Conservation (phyloP, 176 grass and related monocot genomes). For the Themeda triandra region DNA sequence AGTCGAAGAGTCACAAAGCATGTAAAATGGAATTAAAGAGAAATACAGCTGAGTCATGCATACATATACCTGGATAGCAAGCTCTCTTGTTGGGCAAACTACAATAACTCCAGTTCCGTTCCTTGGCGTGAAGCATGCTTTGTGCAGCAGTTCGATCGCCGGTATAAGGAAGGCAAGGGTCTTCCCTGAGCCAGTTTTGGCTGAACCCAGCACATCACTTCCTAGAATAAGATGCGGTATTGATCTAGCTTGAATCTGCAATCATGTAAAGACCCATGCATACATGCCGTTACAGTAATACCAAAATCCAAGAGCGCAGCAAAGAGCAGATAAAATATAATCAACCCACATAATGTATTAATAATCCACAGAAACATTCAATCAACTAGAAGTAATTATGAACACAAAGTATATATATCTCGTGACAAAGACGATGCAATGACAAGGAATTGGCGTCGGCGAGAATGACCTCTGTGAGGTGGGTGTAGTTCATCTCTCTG, state of each 20-base stretch:
- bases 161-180: conserved; percentile 75
- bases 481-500: conserved; percentile 61
- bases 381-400: background rate
- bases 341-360: background rate
- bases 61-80: conserved; percentile 50
- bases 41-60: background rate
- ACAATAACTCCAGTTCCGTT: conserved; percentile 66
- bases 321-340: background rate
- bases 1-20: background rate
- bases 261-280: background rate
- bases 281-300: background rate
- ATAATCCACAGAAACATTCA: background rate
- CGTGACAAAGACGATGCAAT: background rate
- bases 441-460: background rate
- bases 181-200: conserved; percentile 62
- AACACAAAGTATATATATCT: background rate
- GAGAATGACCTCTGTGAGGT: too few relatives aligned
- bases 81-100: conserved; percentile 64
- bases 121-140: conserved; percentile 33
- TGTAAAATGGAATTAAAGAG: background rate
- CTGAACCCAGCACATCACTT: conserved; percentile 63
- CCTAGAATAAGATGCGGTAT: conserved; percentile 57
- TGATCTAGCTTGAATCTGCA: conserved; percentile 70
- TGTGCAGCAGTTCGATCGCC: conserved; percentile 44
- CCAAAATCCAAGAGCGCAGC: background rate